A percentile compares a stretch with the other conserved stretches of the same genome.
Conservation (phyloP, 2,329 filamentous ascomycete species). For the Calcarisporium arbuscula region DNA sequence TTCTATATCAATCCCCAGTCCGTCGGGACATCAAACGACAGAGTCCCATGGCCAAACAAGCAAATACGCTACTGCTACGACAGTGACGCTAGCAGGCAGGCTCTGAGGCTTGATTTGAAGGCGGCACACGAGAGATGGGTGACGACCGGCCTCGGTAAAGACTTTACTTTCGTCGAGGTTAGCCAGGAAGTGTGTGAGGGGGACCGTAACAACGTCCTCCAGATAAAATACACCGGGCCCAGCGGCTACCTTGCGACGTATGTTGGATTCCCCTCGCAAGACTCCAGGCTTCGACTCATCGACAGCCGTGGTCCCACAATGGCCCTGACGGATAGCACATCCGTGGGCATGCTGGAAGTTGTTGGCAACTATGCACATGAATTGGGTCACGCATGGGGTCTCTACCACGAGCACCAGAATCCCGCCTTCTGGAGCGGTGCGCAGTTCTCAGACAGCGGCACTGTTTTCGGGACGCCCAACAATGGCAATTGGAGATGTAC, state of each 20-base stretch:
- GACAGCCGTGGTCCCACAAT: conserved; percentile 14
- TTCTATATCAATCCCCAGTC: too few relatives aligned
- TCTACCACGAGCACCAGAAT: conserved; percentile 22
- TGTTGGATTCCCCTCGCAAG: conserved; percentile 5
- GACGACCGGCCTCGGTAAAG: too few relatives aligned
- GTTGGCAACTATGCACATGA: conserved; percentile 19
- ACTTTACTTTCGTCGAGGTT: conserved; percentile 11
- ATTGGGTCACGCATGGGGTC: conserved; percentile 21
- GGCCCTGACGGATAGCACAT: conserved; percentile 6
- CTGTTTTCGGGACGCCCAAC: not conserved
- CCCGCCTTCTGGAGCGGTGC: conserved; percentile 17
- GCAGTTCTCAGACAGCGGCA: too few relatives aligned
- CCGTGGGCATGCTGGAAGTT: conserved; percentile 9
- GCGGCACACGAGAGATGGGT: not conserved
- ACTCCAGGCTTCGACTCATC: too few relatives aligned
- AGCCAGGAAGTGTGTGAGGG: conserved; percentile 1
- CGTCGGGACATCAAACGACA: too few relatives aligned
- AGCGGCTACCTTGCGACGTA: conserved; percentile 5
- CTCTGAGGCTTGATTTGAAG: not conserved
- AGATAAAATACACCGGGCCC: conserved; percentile 9
- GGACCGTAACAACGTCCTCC: conserved; percentile 8
- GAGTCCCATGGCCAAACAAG: conserved; percentile 16
- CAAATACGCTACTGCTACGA: conserved; percentile 13
- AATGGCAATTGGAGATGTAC: not conserved
- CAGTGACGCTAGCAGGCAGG: not conserved